Evolutionary conservation across 2,329 filamentous ascomycete species (phyloP).

Genomic region (Trichoderma guizhouense): DNA sequence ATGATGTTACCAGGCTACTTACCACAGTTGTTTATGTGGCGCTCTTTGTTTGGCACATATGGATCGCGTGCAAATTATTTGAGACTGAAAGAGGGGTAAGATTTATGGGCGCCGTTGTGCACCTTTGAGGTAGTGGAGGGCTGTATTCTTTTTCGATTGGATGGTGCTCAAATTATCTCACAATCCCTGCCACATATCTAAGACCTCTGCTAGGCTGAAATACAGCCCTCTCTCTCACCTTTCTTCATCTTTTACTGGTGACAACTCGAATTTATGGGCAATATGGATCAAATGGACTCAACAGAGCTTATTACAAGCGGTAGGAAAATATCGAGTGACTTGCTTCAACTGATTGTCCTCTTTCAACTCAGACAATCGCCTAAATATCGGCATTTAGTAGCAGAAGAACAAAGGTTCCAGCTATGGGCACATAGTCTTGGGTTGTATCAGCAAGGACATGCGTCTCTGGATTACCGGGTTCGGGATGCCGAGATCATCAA

Average conservation of each 20-base stretch:
- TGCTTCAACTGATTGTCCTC: background rate
- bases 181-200: background rate
- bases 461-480: background rate
- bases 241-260: background rate
- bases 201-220: background rate
- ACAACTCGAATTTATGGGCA: background rate
- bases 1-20: background rate
- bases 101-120: background rate
- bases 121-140: background rate
- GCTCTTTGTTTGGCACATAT: background rate
- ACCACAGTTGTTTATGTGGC: too few relatives aligned
- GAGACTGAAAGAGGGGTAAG: background rate
- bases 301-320: background rate
- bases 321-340: background rate
- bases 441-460: background rate
- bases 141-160: background rate
- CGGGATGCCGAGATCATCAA: background rate
- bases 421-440: background rate
- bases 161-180: background rate
- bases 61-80: background rate
- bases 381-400: background rate
- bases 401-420: background rate
- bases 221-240: background rate
- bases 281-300: background rate
- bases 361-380: background rate